Percentiles rank a stretch among this genome's conserved stretches.
Evolutionary conservation across 106 monocot genomes (phyloP).

Genomic region (Dendrobium officinale): DNA sequence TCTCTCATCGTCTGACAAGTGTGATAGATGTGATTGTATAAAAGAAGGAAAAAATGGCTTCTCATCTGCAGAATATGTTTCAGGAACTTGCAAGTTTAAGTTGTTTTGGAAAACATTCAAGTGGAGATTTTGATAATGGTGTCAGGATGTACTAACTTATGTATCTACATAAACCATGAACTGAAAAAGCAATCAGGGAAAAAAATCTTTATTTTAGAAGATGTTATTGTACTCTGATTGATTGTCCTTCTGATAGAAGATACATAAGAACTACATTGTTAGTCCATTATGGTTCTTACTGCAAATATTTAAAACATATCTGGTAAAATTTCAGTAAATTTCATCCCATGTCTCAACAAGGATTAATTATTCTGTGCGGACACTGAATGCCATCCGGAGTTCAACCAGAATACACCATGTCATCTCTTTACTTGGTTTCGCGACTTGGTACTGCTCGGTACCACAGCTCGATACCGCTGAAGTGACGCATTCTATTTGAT

Average conservation of each 20-base stretch:
- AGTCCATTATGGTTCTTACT: slow-evolving; percentile 1
- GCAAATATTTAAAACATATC: slow-evolving; percentile 63
- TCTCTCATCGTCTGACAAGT: neutral
- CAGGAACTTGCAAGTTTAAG: neutral
- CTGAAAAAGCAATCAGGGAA: neutral
- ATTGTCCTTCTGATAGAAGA: neutral
- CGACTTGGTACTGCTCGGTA: no score
- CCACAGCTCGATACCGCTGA: no score
- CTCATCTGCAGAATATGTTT: neutral
- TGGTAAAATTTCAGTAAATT: slow-evolving; percentile 80
- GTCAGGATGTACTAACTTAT: neutral
- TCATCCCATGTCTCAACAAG: slow-evolving; percentile 80
- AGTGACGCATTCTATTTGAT: no score
- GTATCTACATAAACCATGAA: neutral
- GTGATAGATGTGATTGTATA: slow-evolving; percentile 2
- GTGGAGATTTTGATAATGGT: neutral
- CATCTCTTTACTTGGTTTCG: no score
- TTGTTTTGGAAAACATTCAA: neutral
- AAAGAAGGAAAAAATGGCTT: neutral
- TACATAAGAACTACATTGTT: neutral
- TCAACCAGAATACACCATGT: no score
- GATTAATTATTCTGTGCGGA: no score
- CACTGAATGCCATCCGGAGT: no score
- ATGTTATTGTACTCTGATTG: neutral
- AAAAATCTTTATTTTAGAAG: neutral